Conservation (phyloP, 2,329 filamentous ascomycete genomes). For the Aspergillaceae sp. region DNA sequence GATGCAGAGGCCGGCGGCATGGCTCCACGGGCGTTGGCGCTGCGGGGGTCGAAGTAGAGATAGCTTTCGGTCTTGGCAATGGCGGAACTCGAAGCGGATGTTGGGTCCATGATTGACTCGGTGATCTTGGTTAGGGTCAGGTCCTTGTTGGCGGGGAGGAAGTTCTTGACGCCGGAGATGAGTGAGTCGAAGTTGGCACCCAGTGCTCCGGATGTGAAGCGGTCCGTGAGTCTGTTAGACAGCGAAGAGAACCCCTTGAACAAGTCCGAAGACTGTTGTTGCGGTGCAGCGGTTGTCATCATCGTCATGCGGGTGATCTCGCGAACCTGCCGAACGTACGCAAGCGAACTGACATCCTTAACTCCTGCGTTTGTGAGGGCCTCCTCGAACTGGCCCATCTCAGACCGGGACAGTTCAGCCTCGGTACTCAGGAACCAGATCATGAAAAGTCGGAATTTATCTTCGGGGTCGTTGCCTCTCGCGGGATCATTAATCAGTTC, state of each 20-base stretch:
- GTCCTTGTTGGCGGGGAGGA: slow-evolving; percentile 91
- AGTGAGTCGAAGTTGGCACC: slow-evolving; percentile 85
- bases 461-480: slow-evolving; percentile 74
- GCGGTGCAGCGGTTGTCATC: slow-evolving; percentile 69
- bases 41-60: slow-evolving; percentile 92
- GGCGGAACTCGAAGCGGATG: slow-evolving; percentile 78
- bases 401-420: slow-evolving; percentile 70
- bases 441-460: slow-evolving; percentile 89
- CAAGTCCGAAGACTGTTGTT: slow-evolving; percentile 58
- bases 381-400: slow-evolving; percentile 80
- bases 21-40: slow-evolving; percentile 82
- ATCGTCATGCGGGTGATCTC: slow-evolving; percentile 97
- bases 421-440: slow-evolving; percentile 97
- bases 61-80: slow-evolving; percentile 96
- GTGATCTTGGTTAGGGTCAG: slow-evolving; percentile 96
- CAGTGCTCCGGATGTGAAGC: slow-evolving; percentile 84
- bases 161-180: slow-evolving; percentile 94
- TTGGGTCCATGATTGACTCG: slow-evolving; percentile 94
- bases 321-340: slow-evolving; percentile 84
- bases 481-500: slow-evolving; percentile 72
- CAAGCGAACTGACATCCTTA: slow-evolving; percentile 65
- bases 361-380: slow-evolving; percentile 64
- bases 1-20: slow-evolving; percentile 68
- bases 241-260: slow-evolving; percentile 92
- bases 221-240: slow-evolving; percentile 83